Base-by-base conservation (phyloP, 1,284 basidiomycete species). In the Sporisorium iseilematis-ciliati region DNA sequence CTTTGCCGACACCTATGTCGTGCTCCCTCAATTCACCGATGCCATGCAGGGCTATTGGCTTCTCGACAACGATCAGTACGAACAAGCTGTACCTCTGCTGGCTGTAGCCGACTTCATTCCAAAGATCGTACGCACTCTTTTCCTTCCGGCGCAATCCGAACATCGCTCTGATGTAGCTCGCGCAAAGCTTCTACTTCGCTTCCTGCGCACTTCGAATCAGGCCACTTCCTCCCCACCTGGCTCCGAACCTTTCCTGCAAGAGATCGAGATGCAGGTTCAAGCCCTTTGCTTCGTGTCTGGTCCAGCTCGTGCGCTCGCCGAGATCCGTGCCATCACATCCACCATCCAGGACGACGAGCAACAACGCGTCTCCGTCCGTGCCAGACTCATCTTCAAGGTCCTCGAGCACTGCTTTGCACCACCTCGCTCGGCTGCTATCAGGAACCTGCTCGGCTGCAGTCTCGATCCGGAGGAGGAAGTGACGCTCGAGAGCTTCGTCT, bases 351-450 rank as follows among this genome's bases (percentile, higher is more conserved):
- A 72, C 26, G 74, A 76, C 55, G 69, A 67, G 49, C 46, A 53
- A 25, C 65, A 61, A 14, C 53, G 66, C 12, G 66, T 75, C 21
- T 50, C 65, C 10, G 50, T 76, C 11, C 74, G 74, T 10, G 65
- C 69, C 14, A 21, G 65, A 18, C 70, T 77, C 51, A 73, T 74
- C 57, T 66, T 65, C 50, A 60, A 62, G 43, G 62, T 81, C 16
- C 63, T 81, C 43, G 62, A 60, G 42, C 57, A 75, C 35, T 81
- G 79, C 53, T 81, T 81, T 52, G 74, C 79, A 7, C 77, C 78
- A 6, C 78, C 78, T 10, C 59, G 62, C 10, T 29, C 72, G 6
- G 66, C 66, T 7, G 74, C 79, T 48, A 79, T 82, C 31, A 58
- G 65, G 38, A 71, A 75, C 55, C 45, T 82, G 46, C 68, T 79